Percentiles rank a stretch among this genome's conserved stretches.
Evolutionary conservation across 2,329 filamentous ascomycete species (phyloP).

Genomic region (Anthostomella pinea): DNA sequence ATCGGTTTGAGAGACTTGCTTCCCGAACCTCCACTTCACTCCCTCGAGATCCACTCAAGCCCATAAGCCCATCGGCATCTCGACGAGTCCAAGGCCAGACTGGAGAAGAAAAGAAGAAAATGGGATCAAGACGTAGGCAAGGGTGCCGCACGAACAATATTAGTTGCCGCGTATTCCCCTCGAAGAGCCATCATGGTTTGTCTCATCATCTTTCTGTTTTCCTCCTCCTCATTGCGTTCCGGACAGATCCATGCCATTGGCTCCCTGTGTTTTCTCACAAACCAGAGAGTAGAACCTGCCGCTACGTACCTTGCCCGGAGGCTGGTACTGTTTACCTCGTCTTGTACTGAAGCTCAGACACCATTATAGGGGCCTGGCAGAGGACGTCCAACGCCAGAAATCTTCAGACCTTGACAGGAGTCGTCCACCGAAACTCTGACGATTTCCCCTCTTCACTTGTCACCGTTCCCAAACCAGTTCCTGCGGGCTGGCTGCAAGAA

Average conservation of each 20-base stretch:
- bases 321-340: too few relatives aligned
- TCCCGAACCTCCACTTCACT: conserved; percentile 27
- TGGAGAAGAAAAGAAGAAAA: conserved; percentile 8
- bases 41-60: conserved; percentile 25
- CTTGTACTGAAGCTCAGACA: too few relatives aligned
- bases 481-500: conserved; percentile 13
- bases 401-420: too few relatives aligned
- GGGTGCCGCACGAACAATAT: conserved; percentile 20
- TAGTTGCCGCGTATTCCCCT: conserved; percentile 19
- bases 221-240: conserved; percentile 6
- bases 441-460: too few relatives aligned
- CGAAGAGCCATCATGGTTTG: conserved; percentile 7
- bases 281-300: conserved; percentile 1
- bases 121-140: too few relatives aligned
- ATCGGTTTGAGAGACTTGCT: conserved; percentile 28
- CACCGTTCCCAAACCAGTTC: too few relatives aligned
- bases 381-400: too few relatives aligned
- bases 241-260: conserved; percentile 6
- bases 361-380: too few relatives aligned
- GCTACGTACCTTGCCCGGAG: too few relatives aligned
- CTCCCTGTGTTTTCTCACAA: conserved; percentile 1
- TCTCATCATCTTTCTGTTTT: conserved; percentile 10
- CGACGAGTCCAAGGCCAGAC: conserved; percentile 5
- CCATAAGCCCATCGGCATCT: too few relatives aligned
- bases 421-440: conserved; percentile 7